Base-by-base conservation (phyloP, 1,139 yeast genomes). In the Kurtzmaniella quercitrusa region DNA sequence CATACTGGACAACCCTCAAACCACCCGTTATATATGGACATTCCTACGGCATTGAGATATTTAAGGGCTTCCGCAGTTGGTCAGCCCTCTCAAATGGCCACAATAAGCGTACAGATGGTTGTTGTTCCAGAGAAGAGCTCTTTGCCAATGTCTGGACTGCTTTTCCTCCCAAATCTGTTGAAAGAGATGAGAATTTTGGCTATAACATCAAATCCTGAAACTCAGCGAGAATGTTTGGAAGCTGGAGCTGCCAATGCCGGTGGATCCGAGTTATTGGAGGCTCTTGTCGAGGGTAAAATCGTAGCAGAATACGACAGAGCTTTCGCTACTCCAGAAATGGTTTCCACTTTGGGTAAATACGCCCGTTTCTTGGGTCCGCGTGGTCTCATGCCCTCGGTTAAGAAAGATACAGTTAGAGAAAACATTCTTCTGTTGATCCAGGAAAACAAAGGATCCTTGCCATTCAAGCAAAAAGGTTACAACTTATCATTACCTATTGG, bases 61-160 rank as follows among this genome's bases (percentile, higher is more conserved):
- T 60, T 93, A 45, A 74, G 97, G 50, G 96, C 98, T 0, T 80
- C 91, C 3, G 96, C 89, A 61, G 95, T 88, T 5, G 98, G 98
- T 3, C 80, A 86, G 54, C 80, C 93, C 2, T 68, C 76, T 3
- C 65, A 71, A 19, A 81, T 82, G 51, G 80, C 93, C 23, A 84
- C 91, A 32, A 71, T 91, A 37, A 70, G 85, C 17, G 63, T 88
- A 45, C 78, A 81, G 33, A 71, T 89, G 47, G 68, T 78, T 17
- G 78, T 88, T n/a, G 74, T 87, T 17, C 82, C 86, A 22, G 95
- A 86, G 46, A 81, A 79, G 56, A 96, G 96, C 50, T 82, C 87
- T 20, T 80, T 82, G 37, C 87, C 89, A 32, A 64, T 91, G 41
- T 68, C 70, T 34, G 97, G 97, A 11, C 73, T 80, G n/a, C 76